These are phyloP conservation scores for Phycomyces blakesleeanus DNA, from an alignment of 192 early-diverging fungal genomes.

Conservation along the genomic window DNA sequence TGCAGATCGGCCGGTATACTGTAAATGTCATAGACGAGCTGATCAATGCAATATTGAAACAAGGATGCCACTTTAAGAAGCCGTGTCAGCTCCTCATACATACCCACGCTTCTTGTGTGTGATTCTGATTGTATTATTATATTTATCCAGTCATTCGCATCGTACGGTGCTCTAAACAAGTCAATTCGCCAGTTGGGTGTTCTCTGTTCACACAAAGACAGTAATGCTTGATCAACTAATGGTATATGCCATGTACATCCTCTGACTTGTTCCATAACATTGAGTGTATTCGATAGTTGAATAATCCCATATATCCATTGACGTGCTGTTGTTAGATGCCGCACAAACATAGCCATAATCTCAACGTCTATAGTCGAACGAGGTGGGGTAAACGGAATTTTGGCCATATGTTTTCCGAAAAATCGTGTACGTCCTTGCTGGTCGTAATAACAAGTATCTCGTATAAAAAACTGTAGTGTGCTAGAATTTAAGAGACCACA, in stretches of 20 bases:
- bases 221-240: background rate
- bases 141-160: slow-evolving; percentile 3
- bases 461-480: slow-evolving; percentile 44
- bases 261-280: slow-evolving; percentile 23
- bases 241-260: slow-evolving; percentile 21
- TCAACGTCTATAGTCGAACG: background rate
- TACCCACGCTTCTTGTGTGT: background rate
- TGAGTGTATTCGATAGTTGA: background rate
- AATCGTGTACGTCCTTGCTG: slow-evolving; percentile 53
- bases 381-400: slow-evolving; percentile 44
- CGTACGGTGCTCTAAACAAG: background rate
- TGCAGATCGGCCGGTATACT: slow-evolving; percentile 42
- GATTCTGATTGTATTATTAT: background rate
- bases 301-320: slow-evolving; percentile 17
- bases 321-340: slow-evolving; percentile 4
- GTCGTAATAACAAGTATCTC: slow-evolving; percentile 49
- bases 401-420: slow-evolving; percentile 56
- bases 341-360: slow-evolving; percentile 14
- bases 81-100: background rate
- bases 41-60: slow-evolving; percentile 53
- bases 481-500: slow-evolving; percentile 41
- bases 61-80: slow-evolving; percentile 29
- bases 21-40: slow-evolving; percentile 48
- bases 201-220: background rate
- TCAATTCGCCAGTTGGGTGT: background rate